Evolutionary conservation across 192 early-diverging fungal genomes (phyloP).

Genomic region (Gamsiella multidivaricata): DNA sequence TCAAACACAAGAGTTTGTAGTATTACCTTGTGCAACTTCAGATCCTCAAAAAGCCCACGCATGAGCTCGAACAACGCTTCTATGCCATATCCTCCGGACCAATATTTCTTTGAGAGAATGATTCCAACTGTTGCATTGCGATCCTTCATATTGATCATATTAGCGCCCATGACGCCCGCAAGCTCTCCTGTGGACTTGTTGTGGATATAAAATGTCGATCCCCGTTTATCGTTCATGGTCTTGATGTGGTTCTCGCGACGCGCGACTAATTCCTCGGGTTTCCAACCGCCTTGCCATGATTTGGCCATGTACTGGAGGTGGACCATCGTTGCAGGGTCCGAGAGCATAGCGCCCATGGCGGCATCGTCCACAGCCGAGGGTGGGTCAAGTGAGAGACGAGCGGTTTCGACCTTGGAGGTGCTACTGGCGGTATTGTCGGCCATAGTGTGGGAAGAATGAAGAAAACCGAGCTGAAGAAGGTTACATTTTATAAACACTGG

Average conservation of each 20-base stretch:
- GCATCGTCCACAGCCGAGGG: slow-evolving; percentile 26
- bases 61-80: slow-evolving; percentile 46
- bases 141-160: slow-evolving; percentile 15
- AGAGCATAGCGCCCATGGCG: slow-evolving; percentile 45
- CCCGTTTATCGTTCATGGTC: slow-evolving; percentile 10
- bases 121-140: slow-evolving; percentile 43
- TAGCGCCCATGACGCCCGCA: slow-evolving; percentile 35
- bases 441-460: neutral
- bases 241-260: slow-evolving; percentile 34
- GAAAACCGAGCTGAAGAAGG: neutral
- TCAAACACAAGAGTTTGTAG: neutral
- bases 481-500: too few relatives aligned
- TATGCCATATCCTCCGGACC: slow-evolving; percentile 45
- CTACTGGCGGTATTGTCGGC: neutral
- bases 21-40: slow-evolving; percentile 52
- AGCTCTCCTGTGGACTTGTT: slow-evolving; percentile 32
- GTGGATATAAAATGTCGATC: slow-evolving; percentile 39
- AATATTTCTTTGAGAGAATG: slow-evolving; percentile 46
- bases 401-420: slow-evolving; percentile 10
- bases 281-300: slow-evolving; percentile 41
- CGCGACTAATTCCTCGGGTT: slow-evolving; percentile 8
- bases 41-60: slow-evolving; percentile 46
- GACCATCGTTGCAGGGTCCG: slow-evolving; percentile 36
- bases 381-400: slow-evolving; percentile 29
- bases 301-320: slow-evolving; percentile 39